Evolutionary conservation across 352 stramenopile species (phyloP).

Genomic region (Bremia lactucae): DNA sequence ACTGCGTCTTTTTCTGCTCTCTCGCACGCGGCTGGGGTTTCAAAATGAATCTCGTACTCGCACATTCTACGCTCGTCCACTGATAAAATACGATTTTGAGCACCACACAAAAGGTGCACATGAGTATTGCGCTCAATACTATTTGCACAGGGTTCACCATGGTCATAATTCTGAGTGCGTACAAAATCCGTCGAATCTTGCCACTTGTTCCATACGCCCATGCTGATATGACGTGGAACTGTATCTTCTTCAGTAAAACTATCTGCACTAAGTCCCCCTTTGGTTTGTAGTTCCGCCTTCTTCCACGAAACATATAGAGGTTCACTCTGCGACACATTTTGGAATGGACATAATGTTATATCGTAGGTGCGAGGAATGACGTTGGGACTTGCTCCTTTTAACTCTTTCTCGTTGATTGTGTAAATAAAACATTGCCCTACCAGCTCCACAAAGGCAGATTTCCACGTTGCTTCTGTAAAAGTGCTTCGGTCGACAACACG

Average conservation of each 20-base stretch:
- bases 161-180: constrained; percentile 50
- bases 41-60: constrained; percentile 81
- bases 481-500: constrained; percentile 29
- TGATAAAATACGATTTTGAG: constrained; percentile 58
- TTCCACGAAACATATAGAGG: constrained; percentile 45
- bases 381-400: constrained; percentile 68
- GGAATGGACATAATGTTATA: constrained; percentile 65
- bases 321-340: constrained; percentile 72
- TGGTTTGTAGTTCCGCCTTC: constrained; percentile 34
- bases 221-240: constrained; percentile 21
- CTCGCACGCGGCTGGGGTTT: constrained; percentile 47
- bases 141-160: constrained; percentile 82
- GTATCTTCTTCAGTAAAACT: constrained; percentile 15
- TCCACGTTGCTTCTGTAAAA: constrained; percentile 34
- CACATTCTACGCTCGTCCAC: constrained; percentile 88
- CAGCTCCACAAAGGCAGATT: constrained; percentile 42
- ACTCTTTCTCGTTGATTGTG: constrained; percentile 53
- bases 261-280: constrained; percentile 8
- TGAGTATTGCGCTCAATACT: constrained; percentile 54
- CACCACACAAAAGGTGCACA: constrained; percentile 72
- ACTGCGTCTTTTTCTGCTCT: constrained; percentile 11
- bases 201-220: constrained; percentile 68
- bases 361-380: constrained; percentile 56
- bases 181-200: constrained; percentile 19
- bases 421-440: constrained; percentile 57